These are phyloP conservation scores for Massospora cicadina DNA, from an alignment of 371 early-diverging fungal species.

Conservation along the genomic window DNA sequence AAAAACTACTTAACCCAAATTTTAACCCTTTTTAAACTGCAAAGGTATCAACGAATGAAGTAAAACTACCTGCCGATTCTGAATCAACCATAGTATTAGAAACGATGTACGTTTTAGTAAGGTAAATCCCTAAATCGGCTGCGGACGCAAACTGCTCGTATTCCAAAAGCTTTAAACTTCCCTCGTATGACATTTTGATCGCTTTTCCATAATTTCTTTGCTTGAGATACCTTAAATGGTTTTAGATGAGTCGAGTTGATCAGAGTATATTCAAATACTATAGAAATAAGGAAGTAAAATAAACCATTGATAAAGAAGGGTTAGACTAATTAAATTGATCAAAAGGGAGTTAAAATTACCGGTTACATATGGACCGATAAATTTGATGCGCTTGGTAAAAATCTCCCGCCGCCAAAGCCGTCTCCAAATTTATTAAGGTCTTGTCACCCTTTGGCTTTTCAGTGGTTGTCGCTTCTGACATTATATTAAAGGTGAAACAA, in stretches of 20 bases:
- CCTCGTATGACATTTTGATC: not conserved
- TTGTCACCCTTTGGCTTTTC: not conserved
- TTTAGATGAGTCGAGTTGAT: not conserved
- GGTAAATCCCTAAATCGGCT: slow-evolving; percentile 5
- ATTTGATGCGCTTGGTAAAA: slow-evolving; percentile 10
- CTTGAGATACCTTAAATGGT: slow-evolving; percentile 1
- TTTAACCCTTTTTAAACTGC: no score
- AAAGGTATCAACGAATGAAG: not conserved
- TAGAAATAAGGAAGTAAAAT: not conserved
- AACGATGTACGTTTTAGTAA: slow-evolving; percentile 2
- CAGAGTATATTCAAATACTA: not conserved
- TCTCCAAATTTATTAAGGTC: slow-evolving; percentile 3
- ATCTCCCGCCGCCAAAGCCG: slow-evolving; percentile 1
- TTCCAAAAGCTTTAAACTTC: not conserved
- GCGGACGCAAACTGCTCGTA: slow-evolving; percentile 4
- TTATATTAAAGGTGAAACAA: no score
- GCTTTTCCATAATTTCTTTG: slow-evolving; percentile 4
- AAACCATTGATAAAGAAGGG: no score
- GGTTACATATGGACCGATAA: slow-evolving; percentile 9
- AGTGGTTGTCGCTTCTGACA: not conserved
- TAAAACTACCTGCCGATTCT: not conserved
- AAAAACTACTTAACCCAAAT: no score
- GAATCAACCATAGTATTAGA: not conserved
- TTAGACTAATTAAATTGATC: no score
- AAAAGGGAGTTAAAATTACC: slow-evolving; percentile 3